Evolutionary conservation across 2,329 filamentous ascomycete genomes (phyloP), one percentile per base, ranked within the genome.

Genomic region (Pseudogymnoascus sp.): DNA sequence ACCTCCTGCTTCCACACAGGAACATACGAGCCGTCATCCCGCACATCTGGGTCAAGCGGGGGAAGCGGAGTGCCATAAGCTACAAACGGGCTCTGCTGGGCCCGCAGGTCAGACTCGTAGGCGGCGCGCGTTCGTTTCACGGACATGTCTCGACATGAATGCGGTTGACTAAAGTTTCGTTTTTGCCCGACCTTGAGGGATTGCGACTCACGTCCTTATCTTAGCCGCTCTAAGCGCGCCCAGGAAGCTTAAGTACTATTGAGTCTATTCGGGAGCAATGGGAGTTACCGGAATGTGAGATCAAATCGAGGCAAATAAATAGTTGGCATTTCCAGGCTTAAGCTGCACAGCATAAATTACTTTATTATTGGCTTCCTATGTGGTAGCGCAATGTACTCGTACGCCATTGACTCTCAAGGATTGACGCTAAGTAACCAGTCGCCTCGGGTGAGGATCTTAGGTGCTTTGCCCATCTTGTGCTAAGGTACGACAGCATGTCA

Each of bases 1-100:
- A 95, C 92, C 71, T 96, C 92, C 77, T 99, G 94, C 76, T 97
- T 96, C 91, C 94, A 97, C n/a, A 96, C 75, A 0, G 94, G 94
- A 13, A 96, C 83, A 71, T 92, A 97, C 38, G 89, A 90, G 63
- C 92, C 92, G 76, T 96, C 90, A 72, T 97, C 92, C 67, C 90
- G 86, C 35, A 82, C 79, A 18, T 90, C 82, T 56, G 86, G 79
- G 68, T 95, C 90, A 62, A 84, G 76, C 3, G 89, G 83, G 0
- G 91, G 91, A 13, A 99, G 79, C 7, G 92, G 86, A 2, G 90
- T 96, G 70, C 94, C 94, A 71, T 88, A 95, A 60, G 87, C 70
- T 60, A 87, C 88, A 72, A 84, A 95, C 0, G 89, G 86, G 12
- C 89, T 85, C 69, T 86, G 81, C 61, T 83, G 78, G 60, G 79